These are phyloP conservation scores for Paraurostyla sp. DNA, from an alignment of 73 alveolate species.

Conservation along the genomic window DNA sequence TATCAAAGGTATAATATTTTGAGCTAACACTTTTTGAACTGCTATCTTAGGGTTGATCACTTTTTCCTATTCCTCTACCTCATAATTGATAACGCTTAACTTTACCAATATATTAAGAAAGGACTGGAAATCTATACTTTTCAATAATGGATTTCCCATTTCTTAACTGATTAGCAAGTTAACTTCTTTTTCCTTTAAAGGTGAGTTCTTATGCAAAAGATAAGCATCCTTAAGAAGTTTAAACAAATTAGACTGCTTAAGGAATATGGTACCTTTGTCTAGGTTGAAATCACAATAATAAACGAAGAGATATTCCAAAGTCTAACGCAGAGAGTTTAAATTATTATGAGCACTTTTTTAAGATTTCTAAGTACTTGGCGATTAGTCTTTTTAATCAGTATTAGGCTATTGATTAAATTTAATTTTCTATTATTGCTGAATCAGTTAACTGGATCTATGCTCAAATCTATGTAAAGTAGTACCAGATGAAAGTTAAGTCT, in stretches of 20 bases:
- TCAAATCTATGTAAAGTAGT: too few relatives aligned
- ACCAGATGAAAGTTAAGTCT: too few relatives aligned
- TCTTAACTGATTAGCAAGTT: background rate
- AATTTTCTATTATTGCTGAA: too few relatives aligned
- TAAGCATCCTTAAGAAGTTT: constrained; percentile 9
- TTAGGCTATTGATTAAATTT: too few relatives aligned
- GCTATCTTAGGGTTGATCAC: constrained; percentile 1
- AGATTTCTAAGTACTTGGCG: background rate
- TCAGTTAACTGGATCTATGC: too few relatives aligned
- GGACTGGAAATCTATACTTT: background rate
- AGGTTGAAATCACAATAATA: constrained; percentile 37
- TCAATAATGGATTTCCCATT: background rate
- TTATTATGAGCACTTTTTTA: background rate
- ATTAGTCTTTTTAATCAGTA: background rate
- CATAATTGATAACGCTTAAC: background rate
- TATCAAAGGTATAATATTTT: background rate
- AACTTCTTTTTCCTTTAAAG: background rate
- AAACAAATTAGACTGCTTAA: constrained; percentile 16
- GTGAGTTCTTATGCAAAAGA: background rate
- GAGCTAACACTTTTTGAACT: background rate
- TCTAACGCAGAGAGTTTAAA: background rate
- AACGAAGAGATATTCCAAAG: background rate
- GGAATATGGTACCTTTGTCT: background rate
- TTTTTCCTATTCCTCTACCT: background rate
- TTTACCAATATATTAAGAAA: constrained; percentile 30